Conservation (phyloP, 176 grass and related monocot species). For the Coix lacrymajobi region DNA sequence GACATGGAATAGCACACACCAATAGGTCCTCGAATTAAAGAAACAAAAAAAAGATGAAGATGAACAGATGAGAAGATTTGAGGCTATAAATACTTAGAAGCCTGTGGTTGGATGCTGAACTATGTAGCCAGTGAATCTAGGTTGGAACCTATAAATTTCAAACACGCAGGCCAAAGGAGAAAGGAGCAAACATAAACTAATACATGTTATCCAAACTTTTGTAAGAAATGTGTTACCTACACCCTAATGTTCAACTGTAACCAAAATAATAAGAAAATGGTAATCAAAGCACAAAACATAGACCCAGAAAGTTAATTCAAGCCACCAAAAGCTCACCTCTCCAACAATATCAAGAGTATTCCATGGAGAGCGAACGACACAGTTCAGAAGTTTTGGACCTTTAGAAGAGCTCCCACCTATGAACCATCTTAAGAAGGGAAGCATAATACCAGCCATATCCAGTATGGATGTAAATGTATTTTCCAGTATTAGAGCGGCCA, state of each 20-base stretch:
- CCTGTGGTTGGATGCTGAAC: slow-evolving; percentile 5
- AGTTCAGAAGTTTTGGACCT: slow-evolving; percentile 91
- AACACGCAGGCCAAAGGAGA: neutral
- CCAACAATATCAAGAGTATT: slow-evolving; percentile 81
- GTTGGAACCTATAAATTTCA: neutral
- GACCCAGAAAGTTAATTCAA: slow-evolving; percentile 1
- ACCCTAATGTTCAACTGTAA: neutral
- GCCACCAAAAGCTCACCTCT: slow-evolving; percentile 43
- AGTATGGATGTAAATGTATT: slow-evolving; percentile 98
- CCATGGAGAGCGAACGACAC: slow-evolving; percentile 91
- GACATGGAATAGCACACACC: neutral
- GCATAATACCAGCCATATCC: slow-evolving; percentile 97
- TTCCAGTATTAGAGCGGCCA: slow-evolving; percentile 84
- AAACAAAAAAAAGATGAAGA: neutral
- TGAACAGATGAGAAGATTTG: neutral
- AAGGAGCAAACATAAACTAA: neutral
- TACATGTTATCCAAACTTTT: neutral
- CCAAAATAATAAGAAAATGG: neutral
- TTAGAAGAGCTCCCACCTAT: slow-evolving; percentile 82
- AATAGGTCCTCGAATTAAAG: slow-evolving; percentile 3
- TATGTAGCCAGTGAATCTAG: neutral
- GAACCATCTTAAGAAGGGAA: slow-evolving; percentile 94
- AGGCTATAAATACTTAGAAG: neutral
- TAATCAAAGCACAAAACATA: slow-evolving; percentile 8
- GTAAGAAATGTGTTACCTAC: neutral